Base-by-base conservation (phyloP, 1,284 basidiomycete species). In the Malassezia slooffiae region DNA sequence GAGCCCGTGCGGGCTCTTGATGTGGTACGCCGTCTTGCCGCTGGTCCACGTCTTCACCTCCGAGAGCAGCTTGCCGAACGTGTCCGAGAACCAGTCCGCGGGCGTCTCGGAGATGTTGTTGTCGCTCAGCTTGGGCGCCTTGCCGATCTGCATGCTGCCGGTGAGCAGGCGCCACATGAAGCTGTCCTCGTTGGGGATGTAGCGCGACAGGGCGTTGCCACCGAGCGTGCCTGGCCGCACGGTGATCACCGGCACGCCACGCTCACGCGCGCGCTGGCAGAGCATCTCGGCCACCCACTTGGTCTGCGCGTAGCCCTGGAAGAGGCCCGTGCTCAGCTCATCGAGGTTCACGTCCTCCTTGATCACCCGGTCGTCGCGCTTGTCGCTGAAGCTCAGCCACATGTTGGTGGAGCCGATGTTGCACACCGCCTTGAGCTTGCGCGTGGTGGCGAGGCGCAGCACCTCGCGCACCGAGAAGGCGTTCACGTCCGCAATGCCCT, bases 271-370 rank as follows among this genome's bases (percentile, higher is more conserved):
- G 26, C 70, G 60, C 16, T 55, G 38, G 21, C 62, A 64, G 10
- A 70, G 57, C 54, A 60, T 60, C 41, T 70, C 69, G 20, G 69
- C 61, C 8, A 70, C 69, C 69, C 69, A 70, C 47, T 70, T 70
- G 34, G 63, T 70, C 55, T 70, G 69, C 16, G 69, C 64, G 52
- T 70, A 70, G 8, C 69, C 69, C 41, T 70, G 67, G 30, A 64
- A 54, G 30, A 70, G 48, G 17, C 40, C 36, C 28, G 33, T 48
- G 19, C 21, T 22, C 41, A 64, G 62, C 15, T 58, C 61, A 0
- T 58, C 57, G 15, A 69, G 62, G 41, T 65, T 50, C 13, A 69
- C 57, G 26, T 65, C 40, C 11, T 52, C 56, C 37, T 59, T 55
- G 44, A 58, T 57, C 24, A 58, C 44, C 24, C 47, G 46, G 41